phyloP scores from a whole-genome alignment of 129 eudicot genomes.

The Apium graveolens region DNA sequence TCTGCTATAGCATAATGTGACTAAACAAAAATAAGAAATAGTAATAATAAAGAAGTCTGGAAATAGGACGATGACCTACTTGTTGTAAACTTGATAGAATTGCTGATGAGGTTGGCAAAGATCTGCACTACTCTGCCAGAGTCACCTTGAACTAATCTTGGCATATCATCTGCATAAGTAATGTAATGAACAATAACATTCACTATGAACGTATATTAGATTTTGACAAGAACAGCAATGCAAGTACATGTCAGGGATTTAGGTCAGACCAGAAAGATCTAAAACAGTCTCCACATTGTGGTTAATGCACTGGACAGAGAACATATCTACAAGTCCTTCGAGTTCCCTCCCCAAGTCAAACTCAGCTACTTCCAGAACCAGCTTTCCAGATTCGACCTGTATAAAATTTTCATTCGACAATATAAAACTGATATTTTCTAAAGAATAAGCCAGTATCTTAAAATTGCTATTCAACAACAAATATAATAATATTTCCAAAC shows the following conservation, averaged over 20 bases:
- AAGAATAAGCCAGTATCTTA: background rate
- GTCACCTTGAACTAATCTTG: slow-evolving; percentile 71
- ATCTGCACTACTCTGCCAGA: slow-evolving; percentile 90
- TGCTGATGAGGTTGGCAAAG: slow-evolving; percentile 93
- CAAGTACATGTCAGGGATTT: background rate
- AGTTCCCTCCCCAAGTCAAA: slow-evolving; percentile 88
- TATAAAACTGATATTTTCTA: background rate
- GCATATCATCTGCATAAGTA: slow-evolving; percentile 63
- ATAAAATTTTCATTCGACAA: background rate
- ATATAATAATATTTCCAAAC: background rate
- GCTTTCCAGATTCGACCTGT: slow-evolving; percentile 95
- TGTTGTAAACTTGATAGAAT: slow-evolving; percentile 88
- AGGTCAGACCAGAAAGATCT: slow-evolving; percentile 70
- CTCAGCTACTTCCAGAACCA: slow-evolving; percentile 78
- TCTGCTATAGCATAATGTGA: background rate
- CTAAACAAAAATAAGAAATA: background rate
- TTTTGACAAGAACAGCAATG: background rate
- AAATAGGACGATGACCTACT: slow-evolving; percentile 40
- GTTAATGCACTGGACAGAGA: slow-evolving; percentile 87
- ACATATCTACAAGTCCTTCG: slow-evolving; percentile 96
- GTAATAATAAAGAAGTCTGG: background rate
- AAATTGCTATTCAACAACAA: background rate
- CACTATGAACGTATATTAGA: background rate
- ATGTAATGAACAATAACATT: background rate
- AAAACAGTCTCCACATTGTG: slow-evolving; percentile 83